Percentiles rank a stretch among this genome's conserved stretches.
Conservation (phyloP, 2,329 filamentous ascomycete species). For the Stachybotrys chartarum region DNA sequence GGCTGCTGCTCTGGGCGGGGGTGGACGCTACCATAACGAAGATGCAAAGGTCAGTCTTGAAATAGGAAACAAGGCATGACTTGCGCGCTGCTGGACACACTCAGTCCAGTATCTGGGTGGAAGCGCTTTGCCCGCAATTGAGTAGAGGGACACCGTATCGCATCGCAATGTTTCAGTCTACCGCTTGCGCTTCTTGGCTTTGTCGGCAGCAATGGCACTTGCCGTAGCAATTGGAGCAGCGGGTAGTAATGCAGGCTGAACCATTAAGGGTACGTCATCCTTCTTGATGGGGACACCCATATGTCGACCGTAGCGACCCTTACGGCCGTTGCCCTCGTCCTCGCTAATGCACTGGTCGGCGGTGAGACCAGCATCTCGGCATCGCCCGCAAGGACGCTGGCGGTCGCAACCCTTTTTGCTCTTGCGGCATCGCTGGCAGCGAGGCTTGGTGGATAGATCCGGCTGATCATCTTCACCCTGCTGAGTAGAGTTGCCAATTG, state of each 20-base stretch:
- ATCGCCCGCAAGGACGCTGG: conserved; percentile 88
- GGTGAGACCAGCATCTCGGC: conserved; percentile 90
- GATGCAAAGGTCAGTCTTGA: too few relatives aligned
- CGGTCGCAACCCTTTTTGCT: conserved; percentile 99
- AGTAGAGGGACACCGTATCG: too few relatives aligned
- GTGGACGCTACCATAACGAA: too few relatives aligned
- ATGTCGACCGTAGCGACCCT: conserved; percentile 77
- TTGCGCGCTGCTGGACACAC: too few relatives aligned
- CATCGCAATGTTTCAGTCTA: conserved; percentile 18
- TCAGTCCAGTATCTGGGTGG: too few relatives aligned
- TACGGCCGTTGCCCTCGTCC: conserved; percentile 94
- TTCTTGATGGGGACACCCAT: conserved; percentile 61
- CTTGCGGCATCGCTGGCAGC: conserved; percentile 96
- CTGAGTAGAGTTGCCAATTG: conserved; percentile 38
- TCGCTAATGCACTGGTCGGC: conserved; percentile 94
- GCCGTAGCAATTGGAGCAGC: conserved; percentile 35
- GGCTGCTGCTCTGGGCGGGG: too few relatives aligned
- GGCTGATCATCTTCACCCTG: conserved; percentile 80
- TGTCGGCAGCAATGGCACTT: conserved; percentile 33
- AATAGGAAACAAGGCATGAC: too few relatives aligned
- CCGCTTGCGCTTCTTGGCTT: conserved; percentile 57
- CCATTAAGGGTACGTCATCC: conserved; percentile 37
- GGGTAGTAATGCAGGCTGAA: conserved; percentile 31
- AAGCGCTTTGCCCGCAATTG: too few relatives aligned
- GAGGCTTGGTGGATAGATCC: conserved; percentile 89